A percentile compares a stretch with the other conserved stretches of the same genome.
These are phyloP conservation scores for Chaetomium globosum DNA, from an alignment of 2,329 filamentous ascomycete genomes.

Conservation along the genomic window DNA sequence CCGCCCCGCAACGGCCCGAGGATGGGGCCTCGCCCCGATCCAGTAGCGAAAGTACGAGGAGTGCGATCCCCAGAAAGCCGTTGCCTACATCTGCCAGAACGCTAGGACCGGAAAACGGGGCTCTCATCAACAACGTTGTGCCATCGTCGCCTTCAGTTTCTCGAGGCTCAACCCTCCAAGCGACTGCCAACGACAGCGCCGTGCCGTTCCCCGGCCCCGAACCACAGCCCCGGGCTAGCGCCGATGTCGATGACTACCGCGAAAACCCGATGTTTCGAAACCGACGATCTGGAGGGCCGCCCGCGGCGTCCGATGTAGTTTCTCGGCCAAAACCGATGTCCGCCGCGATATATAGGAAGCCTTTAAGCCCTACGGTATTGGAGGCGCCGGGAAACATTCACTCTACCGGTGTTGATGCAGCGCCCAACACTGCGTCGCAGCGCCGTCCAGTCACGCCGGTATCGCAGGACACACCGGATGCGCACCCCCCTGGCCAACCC, in stretches of 20 bases:
- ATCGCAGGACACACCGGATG: background rate
- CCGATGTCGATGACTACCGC: conserved; percentile 25
- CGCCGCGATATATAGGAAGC: conserved; percentile 26
- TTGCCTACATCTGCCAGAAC: conserved; percentile 45
- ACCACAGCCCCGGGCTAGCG: background rate
- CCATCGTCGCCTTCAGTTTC: conserved; percentile 16
- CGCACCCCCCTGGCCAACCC: conserved; percentile 3
- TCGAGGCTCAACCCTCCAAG: background rate
- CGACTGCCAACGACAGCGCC: background rate
- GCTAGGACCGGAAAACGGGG: conserved; percentile 21
- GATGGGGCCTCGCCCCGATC: conserved; percentile 43
- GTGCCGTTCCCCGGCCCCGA: background rate
- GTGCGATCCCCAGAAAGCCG: conserved; percentile 56
- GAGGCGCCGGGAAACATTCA: background rate
- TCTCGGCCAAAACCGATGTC: conserved; percentile 6
- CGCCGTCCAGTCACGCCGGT: conserved; percentile 29
- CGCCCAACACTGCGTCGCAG: background rate
- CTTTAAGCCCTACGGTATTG: conserved; percentile 20
- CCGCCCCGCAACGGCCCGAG: conserved; percentile 38
- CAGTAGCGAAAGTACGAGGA: conserved; percentile 49
- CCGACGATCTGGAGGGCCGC: conserved; percentile 9
- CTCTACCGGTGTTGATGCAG: background rate
- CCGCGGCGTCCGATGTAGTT: conserved; percentile 12
- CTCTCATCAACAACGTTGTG: background rate
- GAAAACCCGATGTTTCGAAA: conserved; percentile 31